Evolutionary conservation across 106 monocot species (phyloP).

Genomic region (Cymbidium sinense): DNA sequence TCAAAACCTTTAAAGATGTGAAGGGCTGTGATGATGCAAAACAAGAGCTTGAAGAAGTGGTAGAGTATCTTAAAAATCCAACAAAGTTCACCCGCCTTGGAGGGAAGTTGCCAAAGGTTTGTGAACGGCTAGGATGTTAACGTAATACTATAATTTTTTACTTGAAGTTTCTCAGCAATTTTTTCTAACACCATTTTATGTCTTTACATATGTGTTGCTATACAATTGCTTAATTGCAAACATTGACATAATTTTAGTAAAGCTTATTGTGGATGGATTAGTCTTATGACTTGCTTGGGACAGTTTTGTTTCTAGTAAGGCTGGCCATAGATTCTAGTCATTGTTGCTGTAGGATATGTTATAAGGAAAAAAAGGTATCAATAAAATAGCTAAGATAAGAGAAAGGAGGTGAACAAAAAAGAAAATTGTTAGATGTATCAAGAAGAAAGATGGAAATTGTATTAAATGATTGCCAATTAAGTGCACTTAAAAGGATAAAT

Average conservation of each 20-base stretch:
- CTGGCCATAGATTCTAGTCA: too few species aligned
- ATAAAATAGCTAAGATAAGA: not conserved
- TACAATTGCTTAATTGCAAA: not conserved
- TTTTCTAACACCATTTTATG: not conserved
- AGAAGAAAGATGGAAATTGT: not conserved
- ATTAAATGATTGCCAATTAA: not conserved
- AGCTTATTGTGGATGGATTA: not conserved
- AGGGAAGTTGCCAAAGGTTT: slow-evolving; percentile 95
- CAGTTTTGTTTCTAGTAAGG: not conserved
- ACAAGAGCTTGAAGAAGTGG: slow-evolving; percentile 98
- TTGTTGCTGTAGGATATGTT: too few species aligned
- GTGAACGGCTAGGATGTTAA: not conserved
- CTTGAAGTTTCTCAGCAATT: not conserved
- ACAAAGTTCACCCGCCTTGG: slow-evolving; percentile 91
- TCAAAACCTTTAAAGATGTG: slow-evolving; percentile 98
- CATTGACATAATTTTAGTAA: not conserved
- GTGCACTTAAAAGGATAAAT: not conserved
- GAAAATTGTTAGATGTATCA: not conserved
- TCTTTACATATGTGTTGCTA: not conserved
- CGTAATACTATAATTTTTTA: not conserved
- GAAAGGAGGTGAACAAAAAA: not conserved
- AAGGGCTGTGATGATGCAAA: slow-evolving; percentile 99
- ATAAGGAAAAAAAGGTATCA: not conserved
- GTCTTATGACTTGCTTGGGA: not conserved
- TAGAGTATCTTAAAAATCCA: slow-evolving; percentile 96